Base-by-base conservation (phyloP, 2,329 filamentous ascomycete genomes). In the Pyrenochaeta sp. region DNA sequence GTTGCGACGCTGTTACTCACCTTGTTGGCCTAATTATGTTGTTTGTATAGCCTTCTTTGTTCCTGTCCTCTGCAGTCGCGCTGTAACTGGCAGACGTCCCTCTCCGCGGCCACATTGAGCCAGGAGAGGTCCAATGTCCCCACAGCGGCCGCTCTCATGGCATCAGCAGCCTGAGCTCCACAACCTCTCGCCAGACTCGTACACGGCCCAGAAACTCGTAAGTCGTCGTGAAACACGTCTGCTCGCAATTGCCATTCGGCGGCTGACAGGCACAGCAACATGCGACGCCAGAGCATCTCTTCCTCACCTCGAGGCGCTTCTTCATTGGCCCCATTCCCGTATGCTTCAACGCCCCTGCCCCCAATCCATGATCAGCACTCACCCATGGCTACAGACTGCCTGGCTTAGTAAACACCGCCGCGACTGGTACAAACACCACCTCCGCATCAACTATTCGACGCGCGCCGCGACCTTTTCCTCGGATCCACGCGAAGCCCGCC, bases 291-390 rank as follows among this genome's bases (percentile, higher is more conserved):
- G 77, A 81, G 46, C 84, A 87, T 60, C 69, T 87, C 27, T 78
- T 86, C 67, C 71, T 83, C 54, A 86, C 84, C 6, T 81, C 77
- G 37, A 76, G 80, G 41, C 80, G 84, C 41, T 81, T 80, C 68
- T 87, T 87, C 68, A 83, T 87, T 45, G 84, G 84, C 1, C 84
- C 84, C 23, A 82, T 86, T 23, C 84, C 84, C 15, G 67, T 70
- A 64, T 41, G 65, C 53, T 34, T 24, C 23, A n/a, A n/a, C n/a
- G 48, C 27, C 35, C 18, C 28, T 17, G n/a, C 39, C 24, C n/a
- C 7, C 29, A 22, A 10, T 42, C 15, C n/a, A n/a, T n/a, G 37
- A 37, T 27, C 44, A 29, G 19, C 29, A 38, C 60, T 63, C 35
- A 62, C 45, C 21, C 22, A 24, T 28, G 14, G 27, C 28, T 21